These are phyloP conservation scores for Marsdenia floribunda DNA, from an alignment of 257 asterid species.

Conservation along the genomic window DNA sequence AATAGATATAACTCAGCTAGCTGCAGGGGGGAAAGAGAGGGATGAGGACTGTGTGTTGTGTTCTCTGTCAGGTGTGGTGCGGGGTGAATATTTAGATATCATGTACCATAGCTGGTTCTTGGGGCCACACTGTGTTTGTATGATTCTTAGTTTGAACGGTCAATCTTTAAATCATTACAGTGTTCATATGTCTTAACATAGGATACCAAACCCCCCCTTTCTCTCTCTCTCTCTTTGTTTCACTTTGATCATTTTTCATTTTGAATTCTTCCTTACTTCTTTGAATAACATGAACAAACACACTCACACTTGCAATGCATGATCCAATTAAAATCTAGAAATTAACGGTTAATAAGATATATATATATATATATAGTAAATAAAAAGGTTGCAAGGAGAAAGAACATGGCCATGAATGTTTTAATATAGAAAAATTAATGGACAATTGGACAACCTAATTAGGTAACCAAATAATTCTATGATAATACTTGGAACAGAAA, in stretches of 20 bases:
- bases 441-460: not conserved
- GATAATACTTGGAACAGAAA: not conserved
- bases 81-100: conserved; percentile 17
- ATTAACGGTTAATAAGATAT: too few relatives aligned
- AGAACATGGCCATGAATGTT: not conserved
- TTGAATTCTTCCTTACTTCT: too few relatives aligned
- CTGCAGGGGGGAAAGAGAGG: not conserved
- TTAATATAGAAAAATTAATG: not conserved
- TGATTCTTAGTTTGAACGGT: conserved; percentile 78
- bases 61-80: conserved; percentile 4
- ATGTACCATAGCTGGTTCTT: conserved; percentile 23
- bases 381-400: not conserved
- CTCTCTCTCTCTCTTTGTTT: too few relatives aligned
- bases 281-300: too few relatives aligned
- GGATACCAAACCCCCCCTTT: conserved; percentile 49
- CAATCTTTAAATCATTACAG: conserved; percentile 65
- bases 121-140: conserved; percentile 33
- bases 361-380: too few relatives aligned
- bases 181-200: conserved; percentile 50
- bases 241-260: too few relatives aligned
- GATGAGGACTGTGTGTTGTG: too few relatives aligned
- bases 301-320: too few relatives aligned
- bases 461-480: not conserved
- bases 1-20: not conserved
- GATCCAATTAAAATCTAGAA: too few relatives aligned